These are phyloP conservation scores for Cochlearia excelsa DNA, from an alignment of 345 rosid species.

Conservation along the genomic window DNA sequence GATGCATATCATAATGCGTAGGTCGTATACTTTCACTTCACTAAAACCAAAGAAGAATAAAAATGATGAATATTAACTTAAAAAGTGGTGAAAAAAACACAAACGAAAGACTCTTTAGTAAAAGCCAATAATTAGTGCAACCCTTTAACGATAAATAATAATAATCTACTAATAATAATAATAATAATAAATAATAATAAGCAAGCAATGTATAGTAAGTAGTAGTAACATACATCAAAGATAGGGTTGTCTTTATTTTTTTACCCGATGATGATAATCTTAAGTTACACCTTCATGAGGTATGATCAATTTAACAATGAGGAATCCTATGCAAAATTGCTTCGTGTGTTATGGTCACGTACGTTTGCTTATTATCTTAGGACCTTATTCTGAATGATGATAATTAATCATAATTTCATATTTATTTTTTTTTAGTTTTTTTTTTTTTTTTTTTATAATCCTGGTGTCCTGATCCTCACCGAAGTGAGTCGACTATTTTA, in stretches of 20 bases:
- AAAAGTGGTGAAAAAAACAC: conserved; percentile 34
- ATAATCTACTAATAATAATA: too few relatives aligned
- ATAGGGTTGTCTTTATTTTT: conserved; percentile 52
- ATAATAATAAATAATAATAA: conserved; percentile 18
- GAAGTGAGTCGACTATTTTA: too few relatives aligned
- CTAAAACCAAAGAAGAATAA: conserved; percentile 60
- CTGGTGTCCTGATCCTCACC: too few relatives aligned
- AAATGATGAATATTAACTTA: conserved; percentile 50
- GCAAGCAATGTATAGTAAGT: conserved; percentile 63
- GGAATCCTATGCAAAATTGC: conserved; percentile 32
- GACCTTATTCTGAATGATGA: not conserved
- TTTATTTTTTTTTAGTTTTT: too few relatives aligned
- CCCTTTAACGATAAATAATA: conserved; percentile 17
- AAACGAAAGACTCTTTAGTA: conserved; percentile 64
- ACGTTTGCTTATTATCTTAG: not conserved
- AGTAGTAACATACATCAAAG: conserved; percentile 78
- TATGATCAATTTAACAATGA: conserved; percentile 1
- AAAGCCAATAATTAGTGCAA: conserved; percentile 50
- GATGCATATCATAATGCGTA: conserved; percentile 26
- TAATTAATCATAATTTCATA: too few relatives aligned
- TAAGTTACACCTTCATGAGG: conserved; percentile 25
- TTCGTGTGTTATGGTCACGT: conserved; percentile 14
- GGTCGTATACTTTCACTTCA: conserved; percentile 56
- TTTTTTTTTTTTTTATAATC: too few relatives aligned
- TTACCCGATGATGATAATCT: conserved; percentile 50